A percentile compares a stretch with the other conserved stretches of the same genome.
Conservation (phyloP, 257 asterid genomes). For the Coffea eugenioides region DNA sequence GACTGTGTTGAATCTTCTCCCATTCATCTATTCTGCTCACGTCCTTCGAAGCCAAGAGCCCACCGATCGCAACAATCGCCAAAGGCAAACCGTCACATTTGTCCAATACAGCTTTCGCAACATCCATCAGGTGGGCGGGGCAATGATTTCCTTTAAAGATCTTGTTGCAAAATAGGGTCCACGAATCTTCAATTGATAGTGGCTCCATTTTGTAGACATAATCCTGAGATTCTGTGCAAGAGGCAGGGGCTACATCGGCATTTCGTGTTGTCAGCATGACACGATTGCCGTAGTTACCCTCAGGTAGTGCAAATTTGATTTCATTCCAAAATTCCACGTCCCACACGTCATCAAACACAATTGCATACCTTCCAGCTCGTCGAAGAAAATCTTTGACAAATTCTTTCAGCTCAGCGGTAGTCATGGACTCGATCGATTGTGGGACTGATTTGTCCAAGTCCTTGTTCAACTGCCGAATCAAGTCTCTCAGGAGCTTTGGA, state of each 20-base stretch:
- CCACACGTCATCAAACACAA: constrained; percentile 32
- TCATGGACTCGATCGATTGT: too few species aligned
- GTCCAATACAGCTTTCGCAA: not conserved
- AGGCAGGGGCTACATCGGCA: constrained; percentile 11
- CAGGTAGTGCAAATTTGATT: constrained; percentile 17
- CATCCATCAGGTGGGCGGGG: not conserved
- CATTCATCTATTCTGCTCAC: constrained; percentile 14
- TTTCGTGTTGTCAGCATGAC: constrained; percentile 12
- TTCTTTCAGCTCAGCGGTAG: too few species aligned
- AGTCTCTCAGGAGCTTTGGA: too few species aligned
- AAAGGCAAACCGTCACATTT: constrained; percentile 20
- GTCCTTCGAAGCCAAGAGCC: constrained; percentile 19
- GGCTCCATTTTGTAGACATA: not conserved
- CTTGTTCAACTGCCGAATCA: too few species aligned
- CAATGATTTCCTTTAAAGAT: not conserved
- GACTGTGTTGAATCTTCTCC: constrained; percentile 8
- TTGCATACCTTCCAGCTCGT: constrained; percentile 5
- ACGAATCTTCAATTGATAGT: not conserved
- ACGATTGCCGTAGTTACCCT: constrained; percentile 11
- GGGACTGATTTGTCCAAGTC: too few species aligned
- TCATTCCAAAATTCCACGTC: constrained; percentile 13
- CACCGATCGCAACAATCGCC: constrained; percentile 22
- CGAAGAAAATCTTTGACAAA: not conserved
- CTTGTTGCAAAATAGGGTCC: constrained; percentile 6
- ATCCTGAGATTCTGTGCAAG: not conserved